Conservation (phyloP, 1,139 yeast species). For the Taiozyma sp. region DNA sequence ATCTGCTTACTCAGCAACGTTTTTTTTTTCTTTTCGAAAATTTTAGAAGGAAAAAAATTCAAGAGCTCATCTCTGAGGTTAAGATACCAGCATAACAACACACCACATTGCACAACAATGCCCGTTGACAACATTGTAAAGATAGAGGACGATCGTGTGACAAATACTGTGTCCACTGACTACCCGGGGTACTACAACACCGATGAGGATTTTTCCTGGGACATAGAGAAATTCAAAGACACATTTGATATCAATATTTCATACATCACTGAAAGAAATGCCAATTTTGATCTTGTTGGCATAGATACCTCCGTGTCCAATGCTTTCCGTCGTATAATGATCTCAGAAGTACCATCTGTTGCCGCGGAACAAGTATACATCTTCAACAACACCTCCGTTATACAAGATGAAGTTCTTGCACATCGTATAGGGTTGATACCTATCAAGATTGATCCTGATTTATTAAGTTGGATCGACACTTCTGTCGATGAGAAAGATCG, state of each 20-base stretch:
- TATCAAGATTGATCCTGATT: conserved; percentile 87
- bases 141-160: conserved; percentile 86
- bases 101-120: not conserved
- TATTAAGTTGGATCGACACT: conserved; percentile 69
- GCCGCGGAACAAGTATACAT: conserved; percentile 91
- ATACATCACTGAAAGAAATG: conserved; percentile 59
- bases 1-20: not conserved
- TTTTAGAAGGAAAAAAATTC: not conserved
- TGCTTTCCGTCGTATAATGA: conserved; percentile 96
- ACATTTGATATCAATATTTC: conserved; percentile 65
- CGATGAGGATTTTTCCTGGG: conserved; percentile 70
- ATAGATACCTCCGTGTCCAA: conserved; percentile 91
- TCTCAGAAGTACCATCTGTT: conserved; percentile 92
- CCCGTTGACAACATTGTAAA: conserved; percentile 58
- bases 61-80: not conserved
- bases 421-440: conserved; percentile 94
- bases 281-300: conserved; percentile 82
- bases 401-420: conserved; percentile 94
- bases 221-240: conserved; percentile 70
- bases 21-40: not conserved
- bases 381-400: conserved; percentile 91
- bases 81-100: not conserved
- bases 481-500: conserved; percentile 58
- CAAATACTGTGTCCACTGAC: conserved; percentile 81
- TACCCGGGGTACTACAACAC: conserved; percentile 76